Percentiles rank a stretch among this genome's conserved stretches.
These are phyloP conservation scores for Fusarium protoensiforme DNA, from an alignment of 2,329 filamentous ascomycete species.

Conservation along the genomic window DNA sequence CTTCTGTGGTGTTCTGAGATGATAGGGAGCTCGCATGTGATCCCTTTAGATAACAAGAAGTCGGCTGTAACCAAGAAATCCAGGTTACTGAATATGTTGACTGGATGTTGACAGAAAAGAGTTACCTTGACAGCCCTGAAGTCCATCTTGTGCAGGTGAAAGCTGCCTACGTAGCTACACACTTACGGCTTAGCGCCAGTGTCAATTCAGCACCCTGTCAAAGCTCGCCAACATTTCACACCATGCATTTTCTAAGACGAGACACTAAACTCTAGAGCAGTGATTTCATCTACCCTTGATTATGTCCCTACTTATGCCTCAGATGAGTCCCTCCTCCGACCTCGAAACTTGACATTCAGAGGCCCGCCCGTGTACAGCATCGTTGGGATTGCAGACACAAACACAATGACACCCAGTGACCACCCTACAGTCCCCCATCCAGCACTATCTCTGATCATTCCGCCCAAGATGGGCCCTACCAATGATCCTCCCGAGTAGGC, in stretches of 20 bases:
- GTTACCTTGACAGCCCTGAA: background rate
- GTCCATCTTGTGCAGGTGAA: background rate
- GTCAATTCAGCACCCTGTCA: background rate
- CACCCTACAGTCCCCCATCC: slow-evolving; percentile 50
- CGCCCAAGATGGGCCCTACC: slow-evolving; percentile 48
- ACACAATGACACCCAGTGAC: slow-evolving; percentile 44
- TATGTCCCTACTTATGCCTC: background rate
- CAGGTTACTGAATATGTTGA: background rate
- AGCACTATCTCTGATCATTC: slow-evolving; percentile 46
- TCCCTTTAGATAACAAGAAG: background rate
- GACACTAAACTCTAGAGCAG: background rate
- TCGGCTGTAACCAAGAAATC: background rate
- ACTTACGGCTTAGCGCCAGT: slow-evolving; percentile 33
- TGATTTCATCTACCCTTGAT: background rate
- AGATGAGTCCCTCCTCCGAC: slow-evolving; percentile 19
- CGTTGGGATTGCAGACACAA: slow-evolving; percentile 42
- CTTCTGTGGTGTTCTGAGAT: background rate
- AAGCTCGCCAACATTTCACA: background rate
- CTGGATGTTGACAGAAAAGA: background rate
- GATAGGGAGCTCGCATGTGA: background rate
- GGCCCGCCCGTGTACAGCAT: slow-evolving; percentile 46
- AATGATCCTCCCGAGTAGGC: slow-evolving; percentile 48
- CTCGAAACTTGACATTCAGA: slow-evolving; percentile 39
- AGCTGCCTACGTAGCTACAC: slow-evolving; percentile 22
- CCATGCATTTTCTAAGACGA: background rate